These are phyloP conservation scores for Elsinoe fawcettii DNA, from an alignment of 2,329 filamentous ascomycete genomes.

Conservation along the genomic window DNA sequence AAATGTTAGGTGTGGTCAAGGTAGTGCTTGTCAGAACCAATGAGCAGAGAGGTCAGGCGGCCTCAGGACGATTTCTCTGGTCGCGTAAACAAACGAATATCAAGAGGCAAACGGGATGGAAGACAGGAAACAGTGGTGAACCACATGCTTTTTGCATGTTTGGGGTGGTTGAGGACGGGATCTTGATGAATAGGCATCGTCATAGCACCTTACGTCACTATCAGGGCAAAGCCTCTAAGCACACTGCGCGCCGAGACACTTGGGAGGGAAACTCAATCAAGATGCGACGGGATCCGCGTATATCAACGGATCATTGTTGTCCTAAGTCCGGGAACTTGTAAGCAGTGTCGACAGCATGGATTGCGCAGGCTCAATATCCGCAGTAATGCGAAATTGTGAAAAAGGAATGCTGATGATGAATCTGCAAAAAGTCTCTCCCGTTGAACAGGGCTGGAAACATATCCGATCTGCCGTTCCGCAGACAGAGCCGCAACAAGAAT, in stretches of 20 bases:
- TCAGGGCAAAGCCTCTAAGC: background rate
- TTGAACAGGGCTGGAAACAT: background rate
- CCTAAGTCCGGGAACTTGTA: background rate
- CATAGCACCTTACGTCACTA: slow-evolving; percentile 10
- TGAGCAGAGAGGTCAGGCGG: background rate
- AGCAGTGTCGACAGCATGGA: background rate
- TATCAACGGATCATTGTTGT: background rate
- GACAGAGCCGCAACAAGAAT: background rate
- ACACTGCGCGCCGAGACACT: slow-evolving; percentile 2
- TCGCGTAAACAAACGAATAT: background rate
- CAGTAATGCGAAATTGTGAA: background rate
- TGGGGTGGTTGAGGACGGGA: background rate
- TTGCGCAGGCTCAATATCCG: background rate
- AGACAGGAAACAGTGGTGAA: background rate
- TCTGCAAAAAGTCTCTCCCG: background rate
- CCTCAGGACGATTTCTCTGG: background rate
- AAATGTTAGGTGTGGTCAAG: background rate
- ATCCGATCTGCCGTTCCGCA: background rate
- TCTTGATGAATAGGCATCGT: slow-evolving; percentile 8
- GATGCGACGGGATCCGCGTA: slow-evolving; percentile 2
- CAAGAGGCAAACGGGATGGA: background rate
- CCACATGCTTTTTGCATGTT: slow-evolving; percentile 1
- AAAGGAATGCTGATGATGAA: background rate
- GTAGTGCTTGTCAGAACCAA: background rate
- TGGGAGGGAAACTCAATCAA: slow-evolving; percentile 6